Conservation (phyloP, 371 early-diverging fungal genomes). For the Racocetra persica region DNA sequence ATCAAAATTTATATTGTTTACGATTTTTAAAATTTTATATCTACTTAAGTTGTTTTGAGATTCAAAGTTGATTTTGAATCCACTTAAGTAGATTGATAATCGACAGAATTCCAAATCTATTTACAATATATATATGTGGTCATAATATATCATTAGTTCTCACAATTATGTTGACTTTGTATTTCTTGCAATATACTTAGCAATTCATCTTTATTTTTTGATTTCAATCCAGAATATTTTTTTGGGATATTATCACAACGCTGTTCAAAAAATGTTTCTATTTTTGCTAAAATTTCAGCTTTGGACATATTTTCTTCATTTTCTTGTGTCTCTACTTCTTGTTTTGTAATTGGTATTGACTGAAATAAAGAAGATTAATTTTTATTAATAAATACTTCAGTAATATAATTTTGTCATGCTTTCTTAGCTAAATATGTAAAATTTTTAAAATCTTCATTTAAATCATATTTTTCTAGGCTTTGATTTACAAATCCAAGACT, state of each 20-base stretch:
- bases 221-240: slow-evolving; percentile 19
- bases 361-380: slow-evolving; percentile 8
- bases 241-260: not conserved
- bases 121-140: no score
- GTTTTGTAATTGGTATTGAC: slow-evolving; percentile 29
- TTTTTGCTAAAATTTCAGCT: slow-evolving; percentile 21
- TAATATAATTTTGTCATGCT: slow-evolving; percentile 32
- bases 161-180: no score
- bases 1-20: no score
- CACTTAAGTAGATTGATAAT: no score
- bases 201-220: slow-evolving; percentile 6
- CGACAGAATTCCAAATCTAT: no score
- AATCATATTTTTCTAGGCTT: slow-evolving; percentile 12
- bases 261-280: slow-evolving; percentile 28
- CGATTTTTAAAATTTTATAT: no score
- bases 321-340: slow-evolving; percentile 6
- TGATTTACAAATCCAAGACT: not conserved
- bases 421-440: slow-evolving; percentile 14
- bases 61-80: no score
- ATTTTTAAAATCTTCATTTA: not conserved
- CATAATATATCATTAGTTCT: no score
- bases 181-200: slow-evolving; percentile 34
- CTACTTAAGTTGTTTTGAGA: no score
- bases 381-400: slow-evolving; percentile 29
- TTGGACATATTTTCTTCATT: slow-evolving; percentile 34